Percentiles rank a stretch among this genome's conserved stretches.
Evolutionary conservation across 164 flowering plant species (phyloP).

Genomic region (Vitis rotundifolia): DNA sequence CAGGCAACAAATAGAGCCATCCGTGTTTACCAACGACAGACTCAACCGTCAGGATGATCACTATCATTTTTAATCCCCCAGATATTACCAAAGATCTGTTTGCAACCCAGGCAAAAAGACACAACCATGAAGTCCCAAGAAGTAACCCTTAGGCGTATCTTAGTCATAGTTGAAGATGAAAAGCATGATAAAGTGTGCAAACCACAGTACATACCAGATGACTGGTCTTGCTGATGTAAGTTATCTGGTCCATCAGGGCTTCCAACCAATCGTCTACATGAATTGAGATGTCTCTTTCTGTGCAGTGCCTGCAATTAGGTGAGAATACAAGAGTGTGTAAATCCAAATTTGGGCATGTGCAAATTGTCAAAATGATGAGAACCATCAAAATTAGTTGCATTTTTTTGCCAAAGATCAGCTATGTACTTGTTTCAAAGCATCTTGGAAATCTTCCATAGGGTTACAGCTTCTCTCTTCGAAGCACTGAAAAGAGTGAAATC

Average conservation of each 20-base stretch:
- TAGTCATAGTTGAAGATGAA: too few relatives aligned
- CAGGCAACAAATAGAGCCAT: not conserved
- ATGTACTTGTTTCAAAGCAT: conserved; percentile 34
- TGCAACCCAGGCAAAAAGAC: not conserved
- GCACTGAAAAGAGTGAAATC: conserved; percentile 15
- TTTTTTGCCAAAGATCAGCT: not conserved
- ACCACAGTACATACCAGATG: conserved; percentile 26
- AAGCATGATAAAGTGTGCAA: too few relatives aligned
- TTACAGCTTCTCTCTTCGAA: conserved; percentile 35
- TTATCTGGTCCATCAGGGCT: conserved; percentile 15
- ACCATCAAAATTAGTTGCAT: not conserved
- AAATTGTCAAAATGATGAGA: not conserved
- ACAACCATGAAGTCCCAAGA: not conserved
- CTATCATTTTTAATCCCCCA: not conserved
- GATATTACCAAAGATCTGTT: not conserved
- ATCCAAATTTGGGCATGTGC: not conserved
- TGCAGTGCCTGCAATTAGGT: conserved; percentile 29
- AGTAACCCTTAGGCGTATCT: too few relatives aligned
- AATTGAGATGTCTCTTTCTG: conserved; percentile 19
- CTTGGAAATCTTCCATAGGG: conserved; percentile 32
- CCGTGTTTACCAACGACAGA: not conserved
- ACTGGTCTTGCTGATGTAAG: conserved; percentile 21
- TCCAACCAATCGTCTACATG: conserved; percentile 13
- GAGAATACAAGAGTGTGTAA: not conserved
- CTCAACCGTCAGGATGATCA: not conserved